Evolutionary conservation across 2,329 filamentous ascomycete species (phyloP), one percentile per base, ranked within the genome.

Genomic region (Fusarium anguioides): DNA sequence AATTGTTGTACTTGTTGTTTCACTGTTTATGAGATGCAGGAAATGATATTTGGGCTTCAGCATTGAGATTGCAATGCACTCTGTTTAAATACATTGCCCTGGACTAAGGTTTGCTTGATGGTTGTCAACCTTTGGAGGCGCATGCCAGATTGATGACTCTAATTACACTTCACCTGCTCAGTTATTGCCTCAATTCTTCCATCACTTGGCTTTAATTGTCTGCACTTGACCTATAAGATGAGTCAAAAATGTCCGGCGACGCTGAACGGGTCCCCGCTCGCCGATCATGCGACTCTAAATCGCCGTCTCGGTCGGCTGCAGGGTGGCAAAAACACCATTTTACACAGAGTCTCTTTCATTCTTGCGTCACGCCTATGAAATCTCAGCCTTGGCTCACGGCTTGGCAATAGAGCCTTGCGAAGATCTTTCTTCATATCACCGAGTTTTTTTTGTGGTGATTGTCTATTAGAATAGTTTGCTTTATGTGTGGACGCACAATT

Each of bases 241-340:
- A 35, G 37, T 18, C 45, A 23, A 65, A 27, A 55, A 33, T 23
- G 35, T 42, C 41, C 49, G 12, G 26, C 33, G 49, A 36, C 60
- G 41, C 46, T 64, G 44, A 33, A 42, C 40, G 48, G 52, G 55
- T 57, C 56, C 49, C 67, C 51, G 21, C 21, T 45, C 42, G 70
- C 27, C 63, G 65, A 70, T 73, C 71, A 73, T 66, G 59, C 52
- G 62, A 63, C 59, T 40, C 23, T 50, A 31, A 29, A 60, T 39
- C 44, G 52, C 67, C 51, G 50, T 70, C 48, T 61, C 45, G 54
- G 47, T 36, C 24, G 49, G 27, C 49, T 50, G n/a, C 15, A 50
- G 42, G 52, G 70, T 73, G 70, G 70, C 70, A 41, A 72, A 57
- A 42, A 33, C 31, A 21, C 45, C 48, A 27, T 26, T 57, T 26